Conservation (phyloP, 345 rosid species). For the Corchorus olitorius region DNA sequence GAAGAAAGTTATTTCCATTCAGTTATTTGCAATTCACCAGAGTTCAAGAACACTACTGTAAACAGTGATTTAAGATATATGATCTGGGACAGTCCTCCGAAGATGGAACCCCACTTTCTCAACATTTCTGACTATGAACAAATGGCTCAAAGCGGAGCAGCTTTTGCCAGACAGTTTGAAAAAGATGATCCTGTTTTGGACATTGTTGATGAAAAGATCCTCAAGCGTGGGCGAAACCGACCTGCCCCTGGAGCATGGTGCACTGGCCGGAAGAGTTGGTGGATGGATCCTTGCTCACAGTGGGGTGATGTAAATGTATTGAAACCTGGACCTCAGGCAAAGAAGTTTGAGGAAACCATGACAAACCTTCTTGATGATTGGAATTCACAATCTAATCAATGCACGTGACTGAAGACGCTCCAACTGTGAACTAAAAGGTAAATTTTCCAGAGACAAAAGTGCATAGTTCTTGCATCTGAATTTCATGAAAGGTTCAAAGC, state of each 20-base stretch:
- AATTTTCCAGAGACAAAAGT: constrained; percentile 17
- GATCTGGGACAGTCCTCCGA: constrained; percentile 98
- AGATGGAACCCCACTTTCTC: constrained; percentile 92
- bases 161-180: constrained; percentile 81
- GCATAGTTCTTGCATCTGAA: constrained; percentile 30
- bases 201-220: constrained; percentile 70
- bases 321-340: constrained; percentile 81
- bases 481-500: constrained; percentile 27
- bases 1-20: constrained; percentile 96
- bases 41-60: constrained; percentile 81
- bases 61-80: constrained; percentile 82
- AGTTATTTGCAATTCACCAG: constrained; percentile 84
- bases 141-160: constrained; percentile 87
- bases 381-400: constrained; percentile 69
- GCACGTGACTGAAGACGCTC: constrained; percentile 56
- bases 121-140: constrained; percentile 55
- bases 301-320: constrained; percentile 87
- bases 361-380: constrained; percentile 69
- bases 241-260: constrained; percentile 95
- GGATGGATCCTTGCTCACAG: constrained; percentile 90
- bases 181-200: constrained; percentile 71
- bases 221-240: constrained; percentile 60
- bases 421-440: constrained; percentile 21
- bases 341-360: constrained; percentile 65
- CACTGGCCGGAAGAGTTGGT: constrained; percentile 67